phyloP scores from a whole-genome alignment of 768 basidiomycete species.

The Chiua virens region DNA sequence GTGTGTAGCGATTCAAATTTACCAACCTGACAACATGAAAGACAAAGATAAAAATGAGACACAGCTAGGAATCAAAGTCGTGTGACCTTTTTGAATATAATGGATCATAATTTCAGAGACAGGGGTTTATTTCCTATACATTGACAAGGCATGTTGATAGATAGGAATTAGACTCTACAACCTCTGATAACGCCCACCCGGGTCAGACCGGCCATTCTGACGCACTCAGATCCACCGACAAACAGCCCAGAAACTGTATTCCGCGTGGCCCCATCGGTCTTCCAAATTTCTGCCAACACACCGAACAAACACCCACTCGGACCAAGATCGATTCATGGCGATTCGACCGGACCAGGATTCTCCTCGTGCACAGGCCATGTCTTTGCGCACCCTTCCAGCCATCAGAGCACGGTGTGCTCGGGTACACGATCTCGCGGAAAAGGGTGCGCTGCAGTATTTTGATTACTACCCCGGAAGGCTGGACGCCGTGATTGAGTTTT shows the following conservation, averaged over 20 bases:
- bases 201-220: too few relatives aligned
- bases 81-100: too few relatives aligned
- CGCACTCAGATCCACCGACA: background rate
- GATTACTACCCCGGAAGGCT: conserved; percentile 81
- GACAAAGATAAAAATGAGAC: too few relatives aligned
- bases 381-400: conserved; percentile 84
- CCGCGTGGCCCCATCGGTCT: background rate
- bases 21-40: too few relatives aligned
- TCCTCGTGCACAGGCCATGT: conserved; percentile 42
- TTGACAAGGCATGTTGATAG: background rate
- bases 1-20: too few relatives aligned
- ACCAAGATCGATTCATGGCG: conserved; percentile 3
- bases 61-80: too few relatives aligned
- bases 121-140: conserved; percentile 1
- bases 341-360: conserved; percentile 8
- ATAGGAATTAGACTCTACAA: too few relatives aligned
- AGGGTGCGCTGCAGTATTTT: conserved; percentile 81
- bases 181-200: too few relatives aligned
- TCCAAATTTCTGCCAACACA: background rate
- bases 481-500: conserved; percentile 66
- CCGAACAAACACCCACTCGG: background rate
- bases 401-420: conserved; percentile 82
- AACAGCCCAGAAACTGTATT: background rate
- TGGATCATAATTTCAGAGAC: too few relatives aligned
- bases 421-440: conserved; percentile 75